Evolutionary conservation across 305 asterid genomes (phyloP).

Genomic region (Solanum hybrid): DNA sequence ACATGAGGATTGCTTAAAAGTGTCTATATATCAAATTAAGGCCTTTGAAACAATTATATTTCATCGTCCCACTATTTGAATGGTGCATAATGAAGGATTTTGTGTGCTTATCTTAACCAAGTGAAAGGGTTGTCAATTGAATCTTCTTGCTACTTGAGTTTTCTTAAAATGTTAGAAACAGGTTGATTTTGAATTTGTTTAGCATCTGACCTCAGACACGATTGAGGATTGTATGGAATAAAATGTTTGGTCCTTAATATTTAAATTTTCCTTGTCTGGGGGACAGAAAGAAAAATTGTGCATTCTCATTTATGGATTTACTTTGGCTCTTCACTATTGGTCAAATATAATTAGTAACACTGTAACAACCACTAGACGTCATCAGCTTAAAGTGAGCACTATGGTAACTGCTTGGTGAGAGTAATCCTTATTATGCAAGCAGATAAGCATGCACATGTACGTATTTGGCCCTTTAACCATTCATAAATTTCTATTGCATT

Average conservation of each 20-base stretch:
- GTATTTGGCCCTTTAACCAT: background rate
- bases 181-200: background rate
- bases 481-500: background rate
- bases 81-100: background rate
- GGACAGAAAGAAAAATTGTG: background rate
- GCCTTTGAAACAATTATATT: background rate
- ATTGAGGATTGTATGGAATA: background rate
- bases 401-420: background rate
- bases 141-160: background rate
- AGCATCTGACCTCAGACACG: background rate
- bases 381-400: background rate
- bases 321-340: background rate
- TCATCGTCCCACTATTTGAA: background rate
- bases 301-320: background rate
- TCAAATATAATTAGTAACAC: background rate
- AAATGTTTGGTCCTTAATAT: background rate
- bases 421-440: background rate
- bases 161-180: background rate
- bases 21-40: background rate
- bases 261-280: background rate
- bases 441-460: background rate
- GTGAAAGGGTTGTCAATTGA: background rate
- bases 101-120: background rate
- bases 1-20: background rate
- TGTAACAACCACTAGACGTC: background rate